phyloP scores from a whole-genome alignment of 2,329 filamentous ascomycete species.

The Arthrobotrys pseudoclavata region DNA sequence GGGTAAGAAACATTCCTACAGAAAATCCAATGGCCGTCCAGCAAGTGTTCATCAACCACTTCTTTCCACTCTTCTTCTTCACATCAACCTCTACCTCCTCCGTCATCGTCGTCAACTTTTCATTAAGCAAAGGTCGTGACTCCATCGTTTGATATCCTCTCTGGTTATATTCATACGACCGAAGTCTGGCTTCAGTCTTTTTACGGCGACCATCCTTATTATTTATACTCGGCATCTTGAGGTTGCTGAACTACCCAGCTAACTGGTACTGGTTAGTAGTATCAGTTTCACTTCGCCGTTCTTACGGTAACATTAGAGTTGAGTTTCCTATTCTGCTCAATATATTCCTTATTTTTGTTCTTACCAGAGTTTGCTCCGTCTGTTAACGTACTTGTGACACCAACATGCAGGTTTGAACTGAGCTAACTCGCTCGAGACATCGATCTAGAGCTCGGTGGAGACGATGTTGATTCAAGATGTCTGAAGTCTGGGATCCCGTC shows the following conservation, averaged over 20 bases:
- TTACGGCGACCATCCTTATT: neutral
- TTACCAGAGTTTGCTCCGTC: neutral
- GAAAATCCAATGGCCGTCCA: slow-evolving; percentile 8
- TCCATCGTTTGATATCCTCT: slow-evolving; percentile 10
- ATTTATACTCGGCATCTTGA: neutral
- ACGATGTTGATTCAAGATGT: neutral
- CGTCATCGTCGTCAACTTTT: neutral
- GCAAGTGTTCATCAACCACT: neutral
- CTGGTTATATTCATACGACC: neutral
- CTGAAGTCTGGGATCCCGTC: neutral
- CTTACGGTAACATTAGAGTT: neutral
- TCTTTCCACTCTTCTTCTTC: neutral
- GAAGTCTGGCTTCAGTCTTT: neutral
- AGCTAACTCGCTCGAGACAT: neutral
- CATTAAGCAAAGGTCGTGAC: neutral
- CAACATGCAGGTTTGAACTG: neutral
- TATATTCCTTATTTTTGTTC: neutral
- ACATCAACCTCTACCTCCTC: neutral
- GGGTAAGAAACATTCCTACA: neutral
- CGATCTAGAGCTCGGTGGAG: neutral
- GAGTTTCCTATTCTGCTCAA: neutral
- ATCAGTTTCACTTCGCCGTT: neutral
- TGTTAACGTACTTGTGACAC: neutral
- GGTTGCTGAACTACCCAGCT: neutral
- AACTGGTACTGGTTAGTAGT: neutral